A percentile compares a stretch with the other conserved stretches of the same genome.
phyloP scores from a whole-genome alignment of 1,139 yeast genomes.

The Debaryomyces subglobosus region DNA sequence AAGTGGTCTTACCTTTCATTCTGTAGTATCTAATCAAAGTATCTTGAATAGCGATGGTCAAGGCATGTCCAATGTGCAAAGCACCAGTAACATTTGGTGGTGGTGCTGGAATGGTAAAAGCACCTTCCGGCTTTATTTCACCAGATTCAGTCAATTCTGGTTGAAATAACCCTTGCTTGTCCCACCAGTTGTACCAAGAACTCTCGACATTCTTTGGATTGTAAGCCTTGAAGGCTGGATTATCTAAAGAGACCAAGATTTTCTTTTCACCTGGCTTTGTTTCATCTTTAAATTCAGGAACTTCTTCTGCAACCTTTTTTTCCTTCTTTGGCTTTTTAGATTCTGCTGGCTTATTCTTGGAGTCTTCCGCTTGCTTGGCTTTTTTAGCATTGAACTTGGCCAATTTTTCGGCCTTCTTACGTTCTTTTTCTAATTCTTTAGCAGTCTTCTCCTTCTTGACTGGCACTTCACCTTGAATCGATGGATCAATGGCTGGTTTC shows the following conservation, averaged over 20 bases:
- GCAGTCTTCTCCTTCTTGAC: slow-evolving; percentile 55
- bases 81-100: slow-evolving; percentile 99
- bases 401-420: slow-evolving; percentile 93
- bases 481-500: slow-evolving; percentile 11
- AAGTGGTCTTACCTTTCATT: slow-evolving; percentile 95
- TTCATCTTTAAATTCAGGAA: slow-evolving; percentile 79
- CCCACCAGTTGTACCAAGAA: slow-evolving; percentile 99
- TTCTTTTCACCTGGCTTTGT: slow-evolving; percentile 93
- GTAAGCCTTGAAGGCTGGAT: slow-evolving; percentile 92
- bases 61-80: slow-evolving; percentile 96
- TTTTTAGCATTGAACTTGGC: slow-evolving; percentile 95
- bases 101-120: slow-evolving; percentile 92
- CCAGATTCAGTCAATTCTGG: slow-evolving; percentile 85
- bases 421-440: slow-evolving; percentile 87
- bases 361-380: slow-evolving; percentile 66
- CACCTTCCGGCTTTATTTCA: slow-evolving; percentile 75
- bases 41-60: slow-evolving; percentile 94
- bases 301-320: slow-evolving; percentile 68
- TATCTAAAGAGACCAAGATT: slow-evolving; percentile 78
- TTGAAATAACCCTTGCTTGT: slow-evolving; percentile 78
- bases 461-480: slow-evolving; percentile 22
- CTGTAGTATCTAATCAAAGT: slow-evolving; percentile 90
- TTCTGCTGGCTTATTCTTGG: slow-evolving; percentile 38
- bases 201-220: slow-evolving; percentile 92
- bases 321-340: slow-evolving; percentile 72